Conservation (phyloP, 2,329 filamentous ascomycete species). For the Colletotrichum siamense region DNA sequence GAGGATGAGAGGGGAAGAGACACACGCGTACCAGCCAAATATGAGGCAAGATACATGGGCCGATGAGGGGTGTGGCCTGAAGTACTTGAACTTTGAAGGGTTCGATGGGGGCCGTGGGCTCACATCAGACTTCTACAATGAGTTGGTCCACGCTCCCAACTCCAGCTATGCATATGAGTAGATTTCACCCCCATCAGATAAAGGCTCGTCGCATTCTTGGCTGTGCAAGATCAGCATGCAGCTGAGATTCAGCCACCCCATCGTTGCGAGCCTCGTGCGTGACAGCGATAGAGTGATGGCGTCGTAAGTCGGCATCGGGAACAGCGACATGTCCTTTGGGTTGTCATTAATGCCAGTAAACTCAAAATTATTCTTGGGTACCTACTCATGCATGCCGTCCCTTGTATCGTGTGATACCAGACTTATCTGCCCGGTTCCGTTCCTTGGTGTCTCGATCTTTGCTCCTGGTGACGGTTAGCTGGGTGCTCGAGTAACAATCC, state of each 20-base stretch:
- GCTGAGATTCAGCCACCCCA: background rate
- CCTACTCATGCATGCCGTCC: background rate
- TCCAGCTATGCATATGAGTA: background rate
- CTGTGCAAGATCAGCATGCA: background rate
- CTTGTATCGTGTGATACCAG: background rate
- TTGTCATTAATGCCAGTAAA: background rate
- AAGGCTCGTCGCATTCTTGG: background rate
- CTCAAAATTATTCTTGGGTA: background rate
- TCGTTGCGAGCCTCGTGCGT: background rate
- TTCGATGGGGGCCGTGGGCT: background rate
- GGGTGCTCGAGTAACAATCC: background rate
- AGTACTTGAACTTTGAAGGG: background rate
- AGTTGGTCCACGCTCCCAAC: background rate
- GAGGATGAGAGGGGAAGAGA: background rate
- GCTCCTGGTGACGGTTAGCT: background rate
- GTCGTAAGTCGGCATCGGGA: background rate
- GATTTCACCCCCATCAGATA: background rate
- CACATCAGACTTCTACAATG: background rate
- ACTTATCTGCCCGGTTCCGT: background rate
- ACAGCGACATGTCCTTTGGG: background rate
- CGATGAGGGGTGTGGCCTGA: conserved; percentile 1
- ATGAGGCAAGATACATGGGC: background rate
- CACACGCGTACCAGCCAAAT: background rate
- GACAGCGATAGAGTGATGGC: background rate
- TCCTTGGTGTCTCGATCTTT: background rate